Base-by-base conservation (phyloP, 371 early-diverging fungal genomes). In the Actinomucor elegans region DNA sequence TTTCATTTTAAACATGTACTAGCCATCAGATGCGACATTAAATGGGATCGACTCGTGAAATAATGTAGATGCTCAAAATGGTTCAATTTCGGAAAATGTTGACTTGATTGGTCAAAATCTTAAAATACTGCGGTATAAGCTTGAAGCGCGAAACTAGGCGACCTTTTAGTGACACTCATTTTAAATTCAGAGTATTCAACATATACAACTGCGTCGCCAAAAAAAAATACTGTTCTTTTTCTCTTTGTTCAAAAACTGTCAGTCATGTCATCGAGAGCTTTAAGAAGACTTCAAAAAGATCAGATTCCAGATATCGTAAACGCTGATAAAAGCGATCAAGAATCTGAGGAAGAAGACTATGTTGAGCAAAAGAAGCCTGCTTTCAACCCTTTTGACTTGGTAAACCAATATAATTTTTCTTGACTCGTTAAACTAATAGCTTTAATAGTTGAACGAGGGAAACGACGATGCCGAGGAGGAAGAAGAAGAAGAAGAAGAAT, bases 311-410 rank as follows among this genome's bases (percentile, higher is more conserved):
- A 54, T n/a, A 47, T 48, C 23, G 31, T 48, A 24, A 42, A 42
- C 7, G 28, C 33, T 8, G 24, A 14, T 0, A 32, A 35, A 23
- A 48, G 36, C 8, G 60, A 67, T 8, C 63, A 61, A 8, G 67
- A 67, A 28, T 69, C 59, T 9, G 79, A 75, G 6, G 73, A 67
- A 31, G 69, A 67, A 18, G 71, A 74, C 14, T 58, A 62, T 34
- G 43, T 59, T 40, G n/a, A n/a, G n/a, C 51, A 47, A 52, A 11
- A 33, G 15, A 57, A 47, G 33, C 52, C 20, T 28, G 52, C 63
- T 29, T 65, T 66, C 5, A 90, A 89, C 61, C 58, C 84, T 59
- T 90, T 90, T 78, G 89, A 82, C 44, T 67, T 90, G 74, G 87
- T 83, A 71, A 52, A 55, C 24, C 12, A 1, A 3, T 33, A 11